Evolutionary conservation across 2,329 filamentous ascomycete species (phyloP).

Genomic region (Aspergillus sp.): DNA sequence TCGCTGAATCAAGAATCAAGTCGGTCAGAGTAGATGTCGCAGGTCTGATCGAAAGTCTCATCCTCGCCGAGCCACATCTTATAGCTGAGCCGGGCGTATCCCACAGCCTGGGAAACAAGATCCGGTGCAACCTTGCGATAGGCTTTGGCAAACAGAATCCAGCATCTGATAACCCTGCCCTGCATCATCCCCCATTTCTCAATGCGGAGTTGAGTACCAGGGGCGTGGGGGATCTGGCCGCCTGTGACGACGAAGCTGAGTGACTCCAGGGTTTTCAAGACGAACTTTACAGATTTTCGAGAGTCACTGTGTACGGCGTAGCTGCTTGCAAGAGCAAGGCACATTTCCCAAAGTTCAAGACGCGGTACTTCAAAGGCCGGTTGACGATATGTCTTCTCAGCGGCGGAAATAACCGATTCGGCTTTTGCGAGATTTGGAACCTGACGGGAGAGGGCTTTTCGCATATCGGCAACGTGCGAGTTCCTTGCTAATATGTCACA

Average conservation of each 20-base stretch:
- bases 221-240: slow-evolving; percentile 9
- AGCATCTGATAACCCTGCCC: slow-evolving; percentile 26
- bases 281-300: slow-evolving; percentile 18
- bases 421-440: slow-evolving; percentile 3
- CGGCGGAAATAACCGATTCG: slow-evolving; percentile 12
- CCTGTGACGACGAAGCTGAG: slow-evolving; percentile 28
- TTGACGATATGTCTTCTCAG: slow-evolving; percentile 25
- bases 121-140: slow-evolving; percentile 23
- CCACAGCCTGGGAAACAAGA: slow-evolving; percentile 22
- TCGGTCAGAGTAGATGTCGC: neutral
- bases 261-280: slow-evolving; percentile 24
- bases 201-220: slow-evolving; percentile 13
- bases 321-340: slow-evolving; percentile 19
- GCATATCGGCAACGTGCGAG: slow-evolving; percentile 6
- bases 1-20: neutral
- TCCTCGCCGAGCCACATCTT: slow-evolving; percentile 36
- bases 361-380: slow-evolving; percentile 27
- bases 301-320: neutral
- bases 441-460: neutral
- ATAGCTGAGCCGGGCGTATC: slow-evolving; percentile 34
- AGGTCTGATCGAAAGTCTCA: slow-evolving; percentile 26
- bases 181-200: slow-evolving; percentile 31
- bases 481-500: slow-evolving; percentile 13
- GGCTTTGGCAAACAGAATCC: slow-evolving; percentile 26
- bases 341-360: slow-evolving; percentile 16